Evolutionary conservation across 345 rosid species (phyloP), one percentile per base, ranked within the genome.

Genomic region (Eucalyptus dawsonii): DNA sequence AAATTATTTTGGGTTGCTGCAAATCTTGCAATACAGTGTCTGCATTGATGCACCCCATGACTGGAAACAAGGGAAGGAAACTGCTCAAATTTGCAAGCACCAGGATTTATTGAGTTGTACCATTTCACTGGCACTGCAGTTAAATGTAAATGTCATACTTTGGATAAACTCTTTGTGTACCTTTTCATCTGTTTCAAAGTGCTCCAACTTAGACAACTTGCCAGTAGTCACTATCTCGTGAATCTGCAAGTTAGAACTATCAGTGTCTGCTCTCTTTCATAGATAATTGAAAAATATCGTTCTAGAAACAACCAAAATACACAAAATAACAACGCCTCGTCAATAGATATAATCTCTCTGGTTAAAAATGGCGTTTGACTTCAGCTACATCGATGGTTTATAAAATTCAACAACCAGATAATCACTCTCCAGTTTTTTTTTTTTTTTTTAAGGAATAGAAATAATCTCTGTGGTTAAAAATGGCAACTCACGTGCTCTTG

Each of bases 181-280:
- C 99, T 97, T 98, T 89, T 96, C 98, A 94, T 97, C 98, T 45
- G 94, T 93, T 95, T 97, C 98, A 92, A 97, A 98, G 91, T 98
- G 98, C 91, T 98, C 96, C 94, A 97, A 91, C 95, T 98, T 98
- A 86, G 97, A 96, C 89, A 97, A 88, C 92, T 95, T 97, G 88
- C 99, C 97, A 50, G 97, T 95, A 60, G 96, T 93, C 88, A 95
- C 94, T 76, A 97, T 98, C 95, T 98, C 99, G 91, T 98, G 99
- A 91, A 98, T 97, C 99, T 95, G 95, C 89, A 92, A 67, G 86
- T 53, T 89, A 86, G 90, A 86, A 88, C 85, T 91, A 91, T 51
- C 29, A 44, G 69, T 58, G 67, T 69, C 88, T 27, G 15, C 80
- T 60, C 88, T 72, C 60, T 72, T 49, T 42, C 40, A 37, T 17